Evolutionary conservation across 2,329 filamentous ascomycete genomes (phyloP), one percentile per base, ranked within the genome.

Genomic region (Verticillium dahliae): DNA sequence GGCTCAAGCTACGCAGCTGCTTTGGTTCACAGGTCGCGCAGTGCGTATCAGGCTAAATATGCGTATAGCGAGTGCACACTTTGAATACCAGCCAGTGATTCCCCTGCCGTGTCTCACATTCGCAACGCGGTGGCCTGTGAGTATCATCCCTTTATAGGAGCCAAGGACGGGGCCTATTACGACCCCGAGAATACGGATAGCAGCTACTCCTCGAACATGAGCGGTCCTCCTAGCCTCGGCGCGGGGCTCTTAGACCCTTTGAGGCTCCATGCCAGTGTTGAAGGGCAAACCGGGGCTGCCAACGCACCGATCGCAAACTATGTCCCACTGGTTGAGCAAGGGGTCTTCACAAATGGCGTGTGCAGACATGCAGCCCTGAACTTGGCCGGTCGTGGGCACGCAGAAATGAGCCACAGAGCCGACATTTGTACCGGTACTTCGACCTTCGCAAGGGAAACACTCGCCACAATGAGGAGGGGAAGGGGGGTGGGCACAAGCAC

Each of bases 401-500:
- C 18, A n/a, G 7, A n/a, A 4, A 22, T 52, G 56, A 60, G 61
- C 60, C 59, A 61, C 50, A 62, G 35, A 45, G 38, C 60, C 45
- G 45, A 39, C 54, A 4, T 31, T 61, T 27, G 64, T 65, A 65
- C 62, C 31, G 15, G 63, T 65, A 65, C 64, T 45, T 63, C 14
- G 1, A 2, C 9, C 10, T 27, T 3, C 9, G 9, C 6, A 5
- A 3, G 13, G n/a, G 45, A 33, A 22, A 35, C 55, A 54, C 37
- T 41, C 33, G n/a, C 45, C 39, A 39, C 13, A 39, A 15, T 55
- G 15, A 15, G 56, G 55, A 27, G 59, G 45, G 14, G 14, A 33
- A 31, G 22, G 57, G 37, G 39, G 54, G 57, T 56, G 18, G 22
- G 18, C 56, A 61, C 58, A 60, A 58, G 63, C 60, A 60, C 61